Base-by-base conservation (phyloP, 345 rosid species). In the Salix udensis region DNA sequence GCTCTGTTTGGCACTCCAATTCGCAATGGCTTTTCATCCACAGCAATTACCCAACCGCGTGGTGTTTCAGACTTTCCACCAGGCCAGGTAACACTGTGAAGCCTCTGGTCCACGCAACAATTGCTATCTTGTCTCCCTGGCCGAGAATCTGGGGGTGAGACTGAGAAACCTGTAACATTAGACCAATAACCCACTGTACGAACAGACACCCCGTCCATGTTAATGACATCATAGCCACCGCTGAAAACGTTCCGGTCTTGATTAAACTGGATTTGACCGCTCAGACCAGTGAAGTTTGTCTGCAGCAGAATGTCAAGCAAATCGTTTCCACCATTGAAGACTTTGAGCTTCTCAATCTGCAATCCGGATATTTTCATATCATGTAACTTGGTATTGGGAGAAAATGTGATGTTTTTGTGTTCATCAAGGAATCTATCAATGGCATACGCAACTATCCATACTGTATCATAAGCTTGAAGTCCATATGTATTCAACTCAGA, bases 11-110 rank as follows among this genome's bases (percentile, higher is more conserved):
- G 98, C 70, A 95, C 88, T 74, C 87, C 93, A 79, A 95, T 88
- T 82, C 88, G 88, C 81, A 95, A 70, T 12, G 94, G 97, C 36
- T 84, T 88, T 76, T 85, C 91, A 23, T 79, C 53, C 53, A 80
- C 82, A 50, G 97, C 91, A 80, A 92, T 83, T 69, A 87, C 89
- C 97, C 97, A 91, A 74, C 98, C 98, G 69, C 92, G 97, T 9
- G 97, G 98, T 72, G 6, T 86, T 77, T 85, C 84, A 16, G 73
- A 80, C 55, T 85, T 83, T 77, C 93, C 96, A 74, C 98, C 89
- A 61, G 98, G 97, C 97, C 97, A 95, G 21, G 88, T 88, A 75
- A 95, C 84, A 55, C 37, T 62, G 39, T 24, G 75, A 78, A 95
- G 94, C 73, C 86, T 79, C 84, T 85, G 90, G 53, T 85, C 82